Conservation (phyloP, 148 eudicot genomes). For the Chenopodium quinoa region DNA sequence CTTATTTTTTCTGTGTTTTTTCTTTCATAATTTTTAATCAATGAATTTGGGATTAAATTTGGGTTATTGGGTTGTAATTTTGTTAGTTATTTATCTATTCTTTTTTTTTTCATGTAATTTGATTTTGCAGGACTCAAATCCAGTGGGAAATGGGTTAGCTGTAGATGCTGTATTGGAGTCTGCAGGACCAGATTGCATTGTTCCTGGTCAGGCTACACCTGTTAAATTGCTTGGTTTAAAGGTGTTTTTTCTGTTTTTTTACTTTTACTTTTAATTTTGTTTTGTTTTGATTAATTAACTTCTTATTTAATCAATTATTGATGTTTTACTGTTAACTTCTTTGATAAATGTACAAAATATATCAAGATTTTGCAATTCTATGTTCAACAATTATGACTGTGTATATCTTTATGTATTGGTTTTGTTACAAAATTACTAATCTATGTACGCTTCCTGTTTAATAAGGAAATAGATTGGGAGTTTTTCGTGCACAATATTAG, state of each 20-base stretch:
- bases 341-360: no score
- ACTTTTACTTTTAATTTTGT: background rate
- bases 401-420: no score
- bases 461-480: no score
- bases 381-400: no score
- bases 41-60: background rate
- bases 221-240: conserved; percentile 83
- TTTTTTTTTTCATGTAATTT: conserved; percentile 1
- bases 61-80: background rate
- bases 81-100: background rate
- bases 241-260: conserved; percentile 41
- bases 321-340: no score
- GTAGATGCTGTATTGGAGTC: conserved; percentile 78
- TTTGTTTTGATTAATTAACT: background rate
- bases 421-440: no score
- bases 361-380: no score
- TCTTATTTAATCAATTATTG: background rate
- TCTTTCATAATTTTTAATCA: no score
- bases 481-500: background rate
- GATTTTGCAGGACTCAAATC: conserved; percentile 68
- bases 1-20: background rate
- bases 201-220: conserved; percentile 83
- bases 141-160: conserved; percentile 78
- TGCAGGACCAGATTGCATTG: conserved; percentile 97
- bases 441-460: no score